Percentiles rank a stretch among this genome's conserved stretches.
Conservation (phyloP, 2,329 filamentous ascomycete genomes). For the Trichoderma sp. region DNA sequence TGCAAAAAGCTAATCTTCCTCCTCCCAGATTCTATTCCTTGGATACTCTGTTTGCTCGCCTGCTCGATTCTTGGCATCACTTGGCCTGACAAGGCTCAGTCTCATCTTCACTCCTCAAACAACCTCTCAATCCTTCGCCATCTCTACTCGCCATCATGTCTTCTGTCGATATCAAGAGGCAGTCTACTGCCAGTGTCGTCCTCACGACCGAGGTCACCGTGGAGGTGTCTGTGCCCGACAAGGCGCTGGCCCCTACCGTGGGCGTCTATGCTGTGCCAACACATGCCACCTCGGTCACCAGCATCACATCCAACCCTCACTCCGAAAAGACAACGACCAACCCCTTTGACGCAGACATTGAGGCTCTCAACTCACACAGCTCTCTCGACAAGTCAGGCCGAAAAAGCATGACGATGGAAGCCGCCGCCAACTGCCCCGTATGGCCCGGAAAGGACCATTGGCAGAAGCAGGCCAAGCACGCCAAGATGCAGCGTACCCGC, state of each 20-base stretch:
- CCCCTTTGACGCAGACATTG: constrained; percentile 62
- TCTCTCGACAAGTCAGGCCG: constrained; percentile 41
- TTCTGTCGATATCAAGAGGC: constrained; percentile 12
- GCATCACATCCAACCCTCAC: constrained; percentile 50
- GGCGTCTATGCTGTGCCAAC: constrained; percentile 33
- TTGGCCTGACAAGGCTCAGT: neutral
- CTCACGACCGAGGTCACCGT: constrained; percentile 21
- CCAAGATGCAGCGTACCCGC: constrained; percentile 53
- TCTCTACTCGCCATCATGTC: constrained; percentile 2
- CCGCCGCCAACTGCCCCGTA: constrained; percentile 56
- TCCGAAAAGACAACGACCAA: constrained; percentile 48
- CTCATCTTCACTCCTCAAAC: neutral
- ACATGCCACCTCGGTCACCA: constrained; percentile 38
- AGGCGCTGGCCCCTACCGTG: constrained; percentile 36
- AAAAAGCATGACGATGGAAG: constrained; percentile 35
- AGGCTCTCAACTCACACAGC: constrained; percentile 52
- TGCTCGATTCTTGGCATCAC: neutral
- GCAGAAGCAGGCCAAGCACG: constrained; percentile 61
- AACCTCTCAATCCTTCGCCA: neutral
- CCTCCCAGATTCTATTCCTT: neutral
- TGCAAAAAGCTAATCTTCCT: neutral
- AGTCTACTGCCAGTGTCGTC: constrained; percentile 19
- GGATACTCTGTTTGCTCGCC: neutral
- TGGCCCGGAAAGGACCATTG: constrained; percentile 65
- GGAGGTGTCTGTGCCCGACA: constrained; percentile 27